These are phyloP conservation scores for Cercospora beticola DNA, from an alignment of 2,329 filamentous ascomycete species.

Conservation along the genomic window DNA sequence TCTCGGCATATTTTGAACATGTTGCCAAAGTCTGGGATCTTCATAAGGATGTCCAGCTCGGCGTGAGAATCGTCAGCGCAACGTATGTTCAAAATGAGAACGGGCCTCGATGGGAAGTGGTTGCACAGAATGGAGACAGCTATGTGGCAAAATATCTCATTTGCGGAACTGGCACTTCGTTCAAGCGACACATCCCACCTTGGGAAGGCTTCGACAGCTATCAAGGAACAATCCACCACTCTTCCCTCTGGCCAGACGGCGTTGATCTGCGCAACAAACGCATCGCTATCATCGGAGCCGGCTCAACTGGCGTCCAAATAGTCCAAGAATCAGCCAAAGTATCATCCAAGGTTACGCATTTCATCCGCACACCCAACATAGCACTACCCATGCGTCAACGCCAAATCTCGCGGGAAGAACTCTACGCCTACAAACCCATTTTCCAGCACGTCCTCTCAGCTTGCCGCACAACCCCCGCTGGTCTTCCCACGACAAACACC, in stretches of 20 bases:
- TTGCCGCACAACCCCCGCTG: neutral
- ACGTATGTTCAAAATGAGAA: neutral
- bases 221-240: neutral
- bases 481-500: neutral
- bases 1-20: slow-evolving; percentile 60
- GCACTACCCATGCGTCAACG: slow-evolving; percentile 61
- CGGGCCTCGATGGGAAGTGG: neutral
- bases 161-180: neutral
- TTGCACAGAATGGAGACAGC: neutral
- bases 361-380: slow-evolving; percentile 66
- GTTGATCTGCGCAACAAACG: neutral
- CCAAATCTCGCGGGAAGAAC: slow-evolving; percentile 44
- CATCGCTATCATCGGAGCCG: neutral
- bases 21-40: slow-evolving; percentile 57
- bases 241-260: neutral
- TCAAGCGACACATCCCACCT: neutral
- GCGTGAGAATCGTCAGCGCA: slow-evolving; percentile 16
- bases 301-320: slow-evolving; percentile 40
- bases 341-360: slow-evolving; percentile 52
- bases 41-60: slow-evolving; percentile 57
- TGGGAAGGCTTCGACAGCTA: neutral
- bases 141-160: neutral
- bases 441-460: neutral
- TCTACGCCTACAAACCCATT: neutral
- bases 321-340: slow-evolving; percentile 35